Conservation (phyloP, 2,329 filamentous ascomycete species). For the Alternaria alternata region DNA sequence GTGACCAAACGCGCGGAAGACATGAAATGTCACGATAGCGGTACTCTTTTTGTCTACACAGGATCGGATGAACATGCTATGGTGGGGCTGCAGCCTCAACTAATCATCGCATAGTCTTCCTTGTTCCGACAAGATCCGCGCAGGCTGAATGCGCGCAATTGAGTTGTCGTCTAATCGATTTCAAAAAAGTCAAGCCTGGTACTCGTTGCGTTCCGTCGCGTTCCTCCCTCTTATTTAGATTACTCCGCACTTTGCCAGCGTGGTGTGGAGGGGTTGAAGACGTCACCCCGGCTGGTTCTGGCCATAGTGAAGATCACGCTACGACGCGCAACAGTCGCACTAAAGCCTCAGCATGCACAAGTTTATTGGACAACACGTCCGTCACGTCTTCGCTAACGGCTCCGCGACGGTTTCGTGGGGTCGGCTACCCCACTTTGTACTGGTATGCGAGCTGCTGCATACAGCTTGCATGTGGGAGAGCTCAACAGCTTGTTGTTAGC, state of each 20-base stretch:
- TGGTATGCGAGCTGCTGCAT: conserved; percentile 29
- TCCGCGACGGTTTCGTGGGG: conserved; percentile 16
- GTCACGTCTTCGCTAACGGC: conserved; percentile 20
- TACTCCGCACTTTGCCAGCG: neutral
- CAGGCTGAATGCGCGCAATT: neutral
- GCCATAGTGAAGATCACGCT: conserved; percentile 21
- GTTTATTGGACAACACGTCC: conserved; percentile 22
- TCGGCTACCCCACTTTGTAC: conserved; percentile 38
- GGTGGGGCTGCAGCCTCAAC: neutral
- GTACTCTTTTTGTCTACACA: neutral
- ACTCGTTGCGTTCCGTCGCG: neutral
- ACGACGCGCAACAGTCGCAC: conserved; percentile 15
- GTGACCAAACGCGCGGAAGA: neutral
- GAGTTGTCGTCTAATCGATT: neutral
- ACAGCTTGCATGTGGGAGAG: conserved; percentile 26
- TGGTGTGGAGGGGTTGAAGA: conserved; percentile 18
- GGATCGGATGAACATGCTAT: neutral
- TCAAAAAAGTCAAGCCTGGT: neutral
- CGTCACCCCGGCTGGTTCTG: conserved; percentile 21
- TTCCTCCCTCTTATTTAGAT: neutral
- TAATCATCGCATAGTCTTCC: conserved; percentile 3
- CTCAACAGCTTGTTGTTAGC: conserved; percentile 35
- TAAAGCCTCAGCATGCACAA: conserved; percentile 25
- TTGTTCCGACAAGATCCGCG: conserved; percentile 7
- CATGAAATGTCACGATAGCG: neutral